Conservation (phyloP, 2,329 filamentous ascomycete species). For the Fonsecaea erecta region DNA sequence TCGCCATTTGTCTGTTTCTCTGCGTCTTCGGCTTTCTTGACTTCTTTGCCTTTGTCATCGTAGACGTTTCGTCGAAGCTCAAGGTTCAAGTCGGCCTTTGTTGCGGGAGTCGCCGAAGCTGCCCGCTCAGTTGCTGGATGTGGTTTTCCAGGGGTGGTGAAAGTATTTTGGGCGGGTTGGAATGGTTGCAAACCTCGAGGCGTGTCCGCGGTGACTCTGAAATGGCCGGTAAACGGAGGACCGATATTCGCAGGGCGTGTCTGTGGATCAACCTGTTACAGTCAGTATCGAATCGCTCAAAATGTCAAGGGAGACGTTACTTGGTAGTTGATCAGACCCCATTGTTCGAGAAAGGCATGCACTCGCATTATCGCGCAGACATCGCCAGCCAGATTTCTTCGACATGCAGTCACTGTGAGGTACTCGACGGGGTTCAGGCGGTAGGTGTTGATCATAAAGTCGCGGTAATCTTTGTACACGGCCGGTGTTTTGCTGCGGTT, state of each 20-base stretch:
- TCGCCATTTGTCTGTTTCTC: conserved; percentile 73
- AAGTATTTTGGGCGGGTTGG: conserved; percentile 82
- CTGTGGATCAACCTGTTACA: conserved; percentile 83
- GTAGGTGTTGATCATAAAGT: conserved; percentile 99
- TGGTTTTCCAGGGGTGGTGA: conserved; percentile 65
- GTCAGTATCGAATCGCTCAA: conserved; percentile 38
- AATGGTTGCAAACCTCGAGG: conserved; percentile 92
- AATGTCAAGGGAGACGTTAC: conserved; percentile 55
- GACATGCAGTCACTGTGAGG: conserved; percentile 92
- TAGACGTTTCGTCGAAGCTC: conserved; percentile 95
- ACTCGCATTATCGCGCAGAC: conserved; percentile 99
- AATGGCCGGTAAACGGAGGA: conserved; percentile 95
- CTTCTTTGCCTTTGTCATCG: conserved; percentile 85
- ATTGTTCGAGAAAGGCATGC: conserved; percentile 96
- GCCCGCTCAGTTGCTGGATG: conserved; percentile 71
- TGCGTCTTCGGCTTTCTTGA: conserved; percentile 70
- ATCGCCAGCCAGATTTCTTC: conserved; percentile 92
- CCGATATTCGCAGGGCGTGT: conserved; percentile 93
- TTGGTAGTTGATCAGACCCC: conserved; percentile 99
- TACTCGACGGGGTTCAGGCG: conserved; percentile 95
- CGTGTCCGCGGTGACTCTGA: conserved; percentile 93
- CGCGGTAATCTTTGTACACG: conserved; percentile 98
- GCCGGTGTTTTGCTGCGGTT: conserved; percentile 97
- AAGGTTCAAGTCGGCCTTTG: conserved; percentile 85
- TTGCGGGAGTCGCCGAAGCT: conserved; percentile 66